Percentiles rank a stretch among this genome's conserved stretches.
Conservation (phyloP, 176 grass and related monocot genomes). For the Oryza longistaminata region DNA sequence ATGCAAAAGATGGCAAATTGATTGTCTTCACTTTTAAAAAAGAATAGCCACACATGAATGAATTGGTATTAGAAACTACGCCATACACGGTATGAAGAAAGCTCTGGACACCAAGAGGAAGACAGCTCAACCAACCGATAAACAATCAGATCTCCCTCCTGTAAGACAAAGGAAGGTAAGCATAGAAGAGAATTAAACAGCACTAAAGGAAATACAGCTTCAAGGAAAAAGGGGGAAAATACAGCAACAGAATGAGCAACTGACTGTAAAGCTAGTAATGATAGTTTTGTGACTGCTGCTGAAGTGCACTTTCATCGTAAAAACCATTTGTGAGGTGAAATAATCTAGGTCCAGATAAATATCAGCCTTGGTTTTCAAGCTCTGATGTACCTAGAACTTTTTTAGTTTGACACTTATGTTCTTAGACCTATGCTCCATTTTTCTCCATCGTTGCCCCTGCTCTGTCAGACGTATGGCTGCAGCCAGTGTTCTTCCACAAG, state of each 20-base stretch:
- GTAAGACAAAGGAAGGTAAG: slow-evolving; percentile 24
- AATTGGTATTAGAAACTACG: slow-evolving; percentile 19
- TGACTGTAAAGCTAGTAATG: neutral
- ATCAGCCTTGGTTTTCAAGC: too few relatives aligned
- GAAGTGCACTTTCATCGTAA: neutral
- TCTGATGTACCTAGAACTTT: neutral
- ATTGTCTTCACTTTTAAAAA: slow-evolving; percentile 26
- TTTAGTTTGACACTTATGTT: neutral
- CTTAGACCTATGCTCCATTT: too few relatives aligned
- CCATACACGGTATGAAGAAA: slow-evolving; percentile 80
- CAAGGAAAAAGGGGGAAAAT: neutral
- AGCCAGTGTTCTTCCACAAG: too few relatives aligned
- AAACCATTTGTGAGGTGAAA: neutral
- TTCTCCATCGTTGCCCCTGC: too few relatives aligned
- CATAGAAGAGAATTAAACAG: neutral
- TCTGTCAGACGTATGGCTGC: too few relatives aligned
- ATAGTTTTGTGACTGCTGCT: neutral
- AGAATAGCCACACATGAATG: slow-evolving; percentile 19
- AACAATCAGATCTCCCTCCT: slow-evolving; percentile 85
- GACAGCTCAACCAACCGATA: slow-evolving; percentile 90
- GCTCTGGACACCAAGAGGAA: slow-evolving; percentile 81
- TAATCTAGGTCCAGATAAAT: neutral
- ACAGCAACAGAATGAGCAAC: neutral
- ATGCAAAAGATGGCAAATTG: neutral
- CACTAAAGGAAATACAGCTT: neutral